Evolutionary conservation across 2,329 filamentous ascomycete genomes (phyloP).

Genomic region (Fusarium sp.): DNA sequence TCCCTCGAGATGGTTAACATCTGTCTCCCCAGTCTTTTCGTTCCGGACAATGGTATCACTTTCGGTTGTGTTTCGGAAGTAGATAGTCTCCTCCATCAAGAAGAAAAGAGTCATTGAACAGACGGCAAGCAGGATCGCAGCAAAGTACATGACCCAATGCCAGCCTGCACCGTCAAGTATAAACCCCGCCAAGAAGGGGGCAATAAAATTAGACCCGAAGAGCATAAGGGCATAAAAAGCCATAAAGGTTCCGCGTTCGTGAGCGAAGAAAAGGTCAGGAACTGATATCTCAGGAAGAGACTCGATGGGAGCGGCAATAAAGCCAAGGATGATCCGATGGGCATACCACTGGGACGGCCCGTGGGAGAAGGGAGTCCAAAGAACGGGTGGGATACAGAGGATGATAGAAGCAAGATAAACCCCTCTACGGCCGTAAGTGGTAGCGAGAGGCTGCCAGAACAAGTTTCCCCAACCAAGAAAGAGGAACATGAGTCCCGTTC

Average conservation of each 20-base stretch:
- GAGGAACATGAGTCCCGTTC: constrained; percentile 14
- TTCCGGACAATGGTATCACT: not conserved
- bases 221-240: not conserved
- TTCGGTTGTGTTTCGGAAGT: not conserved
- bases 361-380: too few species aligned
- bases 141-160: constrained; percentile 5
- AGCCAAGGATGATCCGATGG: constrained; percentile 4
- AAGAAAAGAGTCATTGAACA: constrained; percentile 3
- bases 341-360: constrained; percentile 2
- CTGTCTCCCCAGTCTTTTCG: too few species aligned
- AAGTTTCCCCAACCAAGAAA: constrained; percentile 9
- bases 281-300: not conserved
- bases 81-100: constrained; percentile 3
- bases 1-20: not conserved
- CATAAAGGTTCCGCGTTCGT: constrained; percentile 1
- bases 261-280: constrained; percentile 7
- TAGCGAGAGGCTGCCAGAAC: constrained; percentile 13
- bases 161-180: not conserved
- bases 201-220: not conserved
- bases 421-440: not conserved
- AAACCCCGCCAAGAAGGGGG: not conserved
- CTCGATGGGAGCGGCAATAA: not conserved
- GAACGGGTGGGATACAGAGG: too few species aligned
- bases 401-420: constrained; percentile 4
- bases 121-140: not conserved